Base-by-base conservation (phyloP, 192 early-diverging fungal species). In the Backusella mclennaniae region DNA sequence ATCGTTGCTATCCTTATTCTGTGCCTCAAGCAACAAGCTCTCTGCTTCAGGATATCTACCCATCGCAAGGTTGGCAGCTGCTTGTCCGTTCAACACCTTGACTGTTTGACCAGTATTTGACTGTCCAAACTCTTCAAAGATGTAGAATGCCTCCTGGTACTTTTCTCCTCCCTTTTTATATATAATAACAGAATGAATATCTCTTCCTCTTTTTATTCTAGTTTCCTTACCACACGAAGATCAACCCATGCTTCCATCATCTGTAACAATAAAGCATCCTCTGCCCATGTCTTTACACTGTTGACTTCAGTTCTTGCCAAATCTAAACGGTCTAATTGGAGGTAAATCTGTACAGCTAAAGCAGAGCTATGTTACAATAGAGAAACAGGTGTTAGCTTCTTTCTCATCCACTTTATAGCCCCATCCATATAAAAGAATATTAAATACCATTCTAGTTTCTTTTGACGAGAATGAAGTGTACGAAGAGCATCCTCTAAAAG, bases 221-320 rank as follows among this genome's bases (percentile, higher is more conserved):
- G 2, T 35, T 31, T 33, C 33, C 74, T 81, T 82, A 91, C 91
- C 12, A 88, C 79, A 38, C 80, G 83, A 52, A 96, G 83, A 44
- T 89, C 90, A 38, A 91, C 89, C 96, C 96, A 97, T 7, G 96
- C 94, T 74, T 99, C 98, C 52, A 94, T 89, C 59, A 99, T 79
- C 81, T 98, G 96, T 6, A 96, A 95, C 35, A 96, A 79, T n/a
- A 94, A 90, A 1, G 96, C 96, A 83, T 99, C 98, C 80, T 98
- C 98, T 0, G 96, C 91, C 98, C 98, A 99, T 1, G 87, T 69
- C 73, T 96, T 97, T 53, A 92, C 76, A 19, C 83, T 76, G 6
- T 88, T 89, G 11, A 98, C 83, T 68, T 95, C 91, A 80, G 92
- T 91, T 53, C 88, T 90, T 2, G 98, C 98, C 74, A 98, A 78